These are phyloP conservation scores for Knoxia roxburghii DNA, from an alignment of 257 asterid species.

Conservation along the genomic window DNA sequence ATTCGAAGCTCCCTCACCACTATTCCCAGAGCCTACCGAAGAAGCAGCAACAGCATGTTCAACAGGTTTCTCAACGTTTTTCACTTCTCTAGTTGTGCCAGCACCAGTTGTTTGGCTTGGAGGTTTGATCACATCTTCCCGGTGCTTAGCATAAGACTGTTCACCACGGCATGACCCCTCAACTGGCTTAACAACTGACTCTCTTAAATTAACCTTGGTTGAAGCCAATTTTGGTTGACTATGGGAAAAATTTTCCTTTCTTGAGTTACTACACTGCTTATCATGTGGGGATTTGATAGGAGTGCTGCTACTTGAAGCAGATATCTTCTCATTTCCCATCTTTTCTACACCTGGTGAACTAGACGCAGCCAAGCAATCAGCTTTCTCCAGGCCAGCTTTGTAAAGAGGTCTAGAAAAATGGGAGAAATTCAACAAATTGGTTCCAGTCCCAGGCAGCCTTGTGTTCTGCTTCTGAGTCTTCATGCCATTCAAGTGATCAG, in stretches of 20 bases:
- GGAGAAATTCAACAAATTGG: slow-evolving; percentile 57
- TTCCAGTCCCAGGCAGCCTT: slow-evolving; percentile 27
- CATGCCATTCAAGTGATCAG: slow-evolving; percentile 23
- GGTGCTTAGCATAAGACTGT: slow-evolving; percentile 28
- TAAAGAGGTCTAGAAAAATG: slow-evolving; percentile 62
- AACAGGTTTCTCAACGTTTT: slow-evolving; percentile 39
- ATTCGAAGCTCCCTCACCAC: slow-evolving; percentile 67
- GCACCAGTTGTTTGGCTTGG: slow-evolving; percentile 15
- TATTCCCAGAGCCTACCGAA: slow-evolving; percentile 85
- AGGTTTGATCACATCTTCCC: slow-evolving; percentile 30
- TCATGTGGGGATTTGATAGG: slow-evolving; percentile 23
- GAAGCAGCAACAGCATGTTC: slow-evolving; percentile 73
- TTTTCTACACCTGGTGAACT: slow-evolving; percentile 31
- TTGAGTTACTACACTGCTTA: slow-evolving; percentile 22
- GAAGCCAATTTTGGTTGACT: slow-evolving; percentile 24
- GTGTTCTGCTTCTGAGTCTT: slow-evolving; percentile 28
- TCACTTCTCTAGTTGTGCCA: slow-evolving; percentile 25
- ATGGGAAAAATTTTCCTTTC: slow-evolving; percentile 27
- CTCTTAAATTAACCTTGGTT: slow-evolving; percentile 22
- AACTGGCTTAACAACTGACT: slow-evolving; percentile 22
- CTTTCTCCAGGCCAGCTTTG: slow-evolving; percentile 35
- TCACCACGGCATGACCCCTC: slow-evolving; percentile 28
- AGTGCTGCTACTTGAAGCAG: slow-evolving; percentile 21
- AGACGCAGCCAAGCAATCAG: slow-evolving; percentile 35
- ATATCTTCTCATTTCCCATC: slow-evolving; percentile 28